Evolutionary conservation across 2,329 filamentous ascomycete genomes (phyloP).

Genomic region (Colletotrichum graminicola): DNA sequence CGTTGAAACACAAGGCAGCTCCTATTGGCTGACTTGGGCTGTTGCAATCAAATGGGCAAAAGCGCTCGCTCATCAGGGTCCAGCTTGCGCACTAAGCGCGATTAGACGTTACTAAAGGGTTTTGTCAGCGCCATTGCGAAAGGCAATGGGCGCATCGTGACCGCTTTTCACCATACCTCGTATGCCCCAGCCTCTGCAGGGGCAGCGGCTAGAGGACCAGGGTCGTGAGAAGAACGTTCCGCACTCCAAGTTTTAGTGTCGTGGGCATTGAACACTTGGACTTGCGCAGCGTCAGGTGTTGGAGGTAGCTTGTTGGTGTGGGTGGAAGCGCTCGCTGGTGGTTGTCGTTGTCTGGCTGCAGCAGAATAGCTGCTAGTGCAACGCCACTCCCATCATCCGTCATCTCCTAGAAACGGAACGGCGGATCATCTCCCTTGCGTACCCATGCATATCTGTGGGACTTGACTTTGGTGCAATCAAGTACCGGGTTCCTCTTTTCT

Average conservation of each 20-base stretch:
- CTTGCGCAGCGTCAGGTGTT: constrained; percentile 16
- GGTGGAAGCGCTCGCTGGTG: constrained; percentile 18
- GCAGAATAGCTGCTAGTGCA: constrained; percentile 40
- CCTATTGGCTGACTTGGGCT: constrained; percentile 32
- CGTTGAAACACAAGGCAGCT: constrained; percentile 23
- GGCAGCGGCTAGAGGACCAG: constrained; percentile 13
- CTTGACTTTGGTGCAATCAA: constrained; percentile 36
- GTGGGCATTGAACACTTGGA: constrained; percentile 9
- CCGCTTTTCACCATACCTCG: constrained; percentile 35
- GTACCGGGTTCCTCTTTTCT: constrained; percentile 41
- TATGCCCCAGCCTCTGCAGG: constrained; percentile 17
- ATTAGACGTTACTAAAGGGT: constrained; percentile 35
- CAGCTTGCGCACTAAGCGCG: constrained; percentile 32
- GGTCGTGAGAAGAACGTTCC: constrained; percentile 30
- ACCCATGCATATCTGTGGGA: constrained; percentile 28
- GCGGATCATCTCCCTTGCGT: constrained; percentile 37
- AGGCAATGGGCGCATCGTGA: constrained; percentile 28
- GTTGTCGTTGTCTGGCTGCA: constrained; percentile 35
- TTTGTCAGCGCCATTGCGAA: constrained; percentile 29
- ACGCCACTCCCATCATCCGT: constrained; percentile 43
- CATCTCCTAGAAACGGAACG: constrained; percentile 43
- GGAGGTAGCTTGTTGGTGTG: constrained; percentile 12
- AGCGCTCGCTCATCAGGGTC: constrained; percentile 26
- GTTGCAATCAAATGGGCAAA: constrained; percentile 33
- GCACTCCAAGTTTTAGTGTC: constrained; percentile 32